Conservation (phyloP, 2,329 filamentous ascomycete species). For the Pseudogymnoascus sp. region DNA sequence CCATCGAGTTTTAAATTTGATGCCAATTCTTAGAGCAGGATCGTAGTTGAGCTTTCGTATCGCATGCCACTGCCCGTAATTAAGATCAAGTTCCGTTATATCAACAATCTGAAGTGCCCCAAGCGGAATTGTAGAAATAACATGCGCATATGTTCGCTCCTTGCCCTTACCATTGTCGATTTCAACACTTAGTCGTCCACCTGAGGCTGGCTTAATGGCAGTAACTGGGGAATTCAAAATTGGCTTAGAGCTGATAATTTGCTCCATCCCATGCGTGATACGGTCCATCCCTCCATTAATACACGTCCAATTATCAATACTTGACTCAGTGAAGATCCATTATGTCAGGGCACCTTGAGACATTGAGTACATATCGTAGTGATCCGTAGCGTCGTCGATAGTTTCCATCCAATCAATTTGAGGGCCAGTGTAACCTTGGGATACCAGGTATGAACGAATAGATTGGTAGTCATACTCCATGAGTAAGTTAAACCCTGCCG, state of each 20-base stretch:
- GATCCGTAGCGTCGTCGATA: slow-evolving; percentile 22
- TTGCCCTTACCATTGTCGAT: slow-evolving; percentile 8
- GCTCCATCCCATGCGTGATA: slow-evolving; percentile 27
- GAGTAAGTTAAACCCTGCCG: neutral
- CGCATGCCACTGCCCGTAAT: slow-evolving; percentile 22
- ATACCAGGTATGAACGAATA: slow-evolving; percentile 12
- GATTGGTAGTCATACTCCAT: slow-evolving; percentile 15
- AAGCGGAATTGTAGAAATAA: slow-evolving; percentile 21
- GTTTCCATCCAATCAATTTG: slow-evolving; percentile 21
- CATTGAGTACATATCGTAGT: slow-evolving; percentile 31
- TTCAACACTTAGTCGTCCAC: neutral
- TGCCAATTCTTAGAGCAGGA: slow-evolving; percentile 27
- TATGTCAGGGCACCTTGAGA: slow-evolving; percentile 31
- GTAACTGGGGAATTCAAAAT: neutral
- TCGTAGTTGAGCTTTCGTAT: slow-evolving; percentile 28
- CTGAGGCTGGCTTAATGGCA: slow-evolving; percentile 15
- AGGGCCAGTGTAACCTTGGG: neutral
- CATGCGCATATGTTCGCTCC: slow-evolving; percentile 12
- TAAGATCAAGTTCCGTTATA: slow-evolving; percentile 13
- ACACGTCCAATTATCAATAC: slow-evolving; percentile 24
- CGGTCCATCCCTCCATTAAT: slow-evolving; percentile 29
- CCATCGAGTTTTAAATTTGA: slow-evolving; percentile 29
- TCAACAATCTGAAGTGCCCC: slow-evolving; percentile 17
- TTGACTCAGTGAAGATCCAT: slow-evolving; percentile 26
- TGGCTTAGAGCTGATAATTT: slow-evolving; percentile 11